A percentile compares a stretch with the other conserved stretches of the same genome.
These are phyloP conservation scores for Kregervanrija delftensis DNA, from an alignment of 805 yeast species.

Conservation along the genomic window DNA sequence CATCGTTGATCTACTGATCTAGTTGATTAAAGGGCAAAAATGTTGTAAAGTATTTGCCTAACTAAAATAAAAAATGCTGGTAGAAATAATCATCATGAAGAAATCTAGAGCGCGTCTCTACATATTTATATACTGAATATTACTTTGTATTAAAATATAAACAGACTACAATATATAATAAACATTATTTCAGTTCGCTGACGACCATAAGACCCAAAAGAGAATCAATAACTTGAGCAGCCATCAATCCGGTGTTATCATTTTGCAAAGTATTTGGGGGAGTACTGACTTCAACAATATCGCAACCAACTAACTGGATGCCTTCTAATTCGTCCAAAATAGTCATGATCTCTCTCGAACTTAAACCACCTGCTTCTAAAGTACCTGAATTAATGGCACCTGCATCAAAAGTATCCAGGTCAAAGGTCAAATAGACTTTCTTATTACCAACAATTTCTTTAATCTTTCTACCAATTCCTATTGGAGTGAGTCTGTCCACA, in stretches of 20 bases:
- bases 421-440: constrained; percentile 41
- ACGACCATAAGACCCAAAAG: constrained; percentile 40
- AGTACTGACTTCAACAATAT: constrained; percentile 60
- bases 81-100: background rate
- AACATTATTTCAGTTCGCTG: constrained; percentile 11
- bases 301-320: constrained; percentile 63
- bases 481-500: constrained; percentile 34
- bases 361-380: constrained; percentile 70
- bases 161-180: background rate
- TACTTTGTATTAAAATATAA: background rate
- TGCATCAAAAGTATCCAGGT: constrained; percentile 66
- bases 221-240: constrained; percentile 54
- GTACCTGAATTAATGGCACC: constrained; percentile 78
- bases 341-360: constrained; percentile 55
- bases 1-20: too few species aligned
- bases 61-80: background rate
- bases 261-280: constrained; percentile 59
- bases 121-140: background rate
- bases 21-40: background rate
- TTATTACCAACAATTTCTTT: constrained; percentile 29
- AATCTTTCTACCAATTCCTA: constrained; percentile 30
- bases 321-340: constrained; percentile 55
- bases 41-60: background rate
- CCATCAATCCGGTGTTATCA: constrained; percentile 57
- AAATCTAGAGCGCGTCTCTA: background rate